phyloP scores from a whole-genome alignment of 2,329 filamentous ascomycete species.

The Trichoderma semiorbis region DNA sequence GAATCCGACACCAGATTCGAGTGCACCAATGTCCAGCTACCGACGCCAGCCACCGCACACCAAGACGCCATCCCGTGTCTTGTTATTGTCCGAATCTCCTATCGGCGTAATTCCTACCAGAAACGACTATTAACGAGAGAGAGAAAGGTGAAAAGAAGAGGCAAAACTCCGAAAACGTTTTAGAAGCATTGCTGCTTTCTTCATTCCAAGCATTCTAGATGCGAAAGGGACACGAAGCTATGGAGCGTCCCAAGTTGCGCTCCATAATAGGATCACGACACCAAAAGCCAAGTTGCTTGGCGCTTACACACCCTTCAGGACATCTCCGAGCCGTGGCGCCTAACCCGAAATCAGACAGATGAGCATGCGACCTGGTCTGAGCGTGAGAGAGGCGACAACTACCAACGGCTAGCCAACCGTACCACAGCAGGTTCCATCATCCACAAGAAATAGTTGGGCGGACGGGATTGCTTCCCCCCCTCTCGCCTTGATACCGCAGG shows the following conservation, averaged over 20 bases:
- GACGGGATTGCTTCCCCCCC: neutral
- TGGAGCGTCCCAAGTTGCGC: neutral
- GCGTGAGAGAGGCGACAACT: neutral
- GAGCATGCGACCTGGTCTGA: neutral
- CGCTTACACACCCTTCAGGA: neutral
- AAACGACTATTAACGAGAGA: neutral
- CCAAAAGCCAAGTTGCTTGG: conserved; percentile 6
- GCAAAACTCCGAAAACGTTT: neutral
- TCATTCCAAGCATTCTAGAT: neutral
- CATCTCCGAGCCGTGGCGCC: neutral
- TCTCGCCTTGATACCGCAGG: neutral
- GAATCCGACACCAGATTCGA: neutral
- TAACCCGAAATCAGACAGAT: neutral
- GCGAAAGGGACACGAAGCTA: neutral
- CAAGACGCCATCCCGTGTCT: neutral
- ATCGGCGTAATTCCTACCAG: neutral
- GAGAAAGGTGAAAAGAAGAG: too few relatives aligned
- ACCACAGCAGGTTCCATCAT: neutral
- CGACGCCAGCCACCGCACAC: neutral
- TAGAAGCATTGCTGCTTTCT: neutral
- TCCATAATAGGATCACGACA: conserved; percentile 6
- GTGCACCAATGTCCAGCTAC: neutral
- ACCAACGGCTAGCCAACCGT: neutral
- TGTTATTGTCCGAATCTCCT: neutral
- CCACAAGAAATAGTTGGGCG: neutral